Percentiles rank a stretch among this genome's conserved stretches.
phyloP scores from a whole-genome alignment of 2,329 filamentous ascomycete species.

The Daldinia sp. region DNA sequence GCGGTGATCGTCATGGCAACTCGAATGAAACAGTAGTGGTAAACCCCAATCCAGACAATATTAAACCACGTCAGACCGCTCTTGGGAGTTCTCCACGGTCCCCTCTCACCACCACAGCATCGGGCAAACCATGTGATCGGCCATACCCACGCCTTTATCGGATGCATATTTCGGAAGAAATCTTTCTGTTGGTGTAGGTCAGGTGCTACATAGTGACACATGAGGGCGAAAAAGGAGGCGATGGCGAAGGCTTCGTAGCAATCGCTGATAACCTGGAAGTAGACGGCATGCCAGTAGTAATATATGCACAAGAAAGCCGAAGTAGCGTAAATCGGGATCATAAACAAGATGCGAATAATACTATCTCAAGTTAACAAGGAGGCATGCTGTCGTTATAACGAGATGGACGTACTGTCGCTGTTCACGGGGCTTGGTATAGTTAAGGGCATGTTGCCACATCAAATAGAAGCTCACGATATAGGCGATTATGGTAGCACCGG shows the following conservation, averaged over 20 bases:
- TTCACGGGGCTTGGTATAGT: constrained; percentile 68
- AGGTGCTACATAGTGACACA: constrained; percentile 82
- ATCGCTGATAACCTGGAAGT: constrained; percentile 81
- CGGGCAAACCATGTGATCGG: constrained; percentile 75
- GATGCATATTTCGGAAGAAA: constrained; percentile 75
- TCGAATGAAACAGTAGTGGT: constrained; percentile 86
- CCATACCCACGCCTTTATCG: constrained; percentile 76
- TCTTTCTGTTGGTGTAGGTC: constrained; percentile 82
- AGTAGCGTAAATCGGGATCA: constrained; percentile 83
- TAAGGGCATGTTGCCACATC: constrained; percentile 65
- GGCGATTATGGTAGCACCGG: constrained; percentile 58
- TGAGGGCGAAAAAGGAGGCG: constrained; percentile 82
- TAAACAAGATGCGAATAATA: constrained; percentile 87
- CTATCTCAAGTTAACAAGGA: constrained; percentile 50
- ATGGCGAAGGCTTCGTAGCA: constrained; percentile 93
- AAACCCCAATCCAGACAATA: constrained; percentile 81
- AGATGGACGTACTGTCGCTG: constrained; percentile 60
- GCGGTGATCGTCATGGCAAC: constrained; percentile 82
- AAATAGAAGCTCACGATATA: constrained; percentile 63
- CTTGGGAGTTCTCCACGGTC: constrained; percentile 75
- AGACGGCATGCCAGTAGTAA: constrained; percentile 80
- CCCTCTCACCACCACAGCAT: constrained; percentile 73
- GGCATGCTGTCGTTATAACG: not conserved
- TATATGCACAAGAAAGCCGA: constrained; percentile 77
- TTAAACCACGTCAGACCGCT: constrained; percentile 93